Conservation (phyloP, 192 early-diverging fungal genomes). For the Coemansia sp. region DNA sequence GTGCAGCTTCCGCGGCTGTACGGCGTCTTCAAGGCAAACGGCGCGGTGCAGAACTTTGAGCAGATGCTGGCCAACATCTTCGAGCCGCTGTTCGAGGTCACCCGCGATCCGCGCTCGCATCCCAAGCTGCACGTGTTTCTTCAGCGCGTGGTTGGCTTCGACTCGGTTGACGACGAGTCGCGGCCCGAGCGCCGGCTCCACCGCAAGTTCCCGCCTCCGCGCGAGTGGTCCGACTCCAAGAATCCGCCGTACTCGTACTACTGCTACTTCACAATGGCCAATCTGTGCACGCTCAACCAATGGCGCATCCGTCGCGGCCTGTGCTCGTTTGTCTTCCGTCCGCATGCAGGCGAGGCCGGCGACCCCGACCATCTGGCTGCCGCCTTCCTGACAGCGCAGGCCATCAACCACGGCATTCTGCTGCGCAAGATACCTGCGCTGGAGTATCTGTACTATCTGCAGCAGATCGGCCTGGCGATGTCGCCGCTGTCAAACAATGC, state of each 20-base stretch:
- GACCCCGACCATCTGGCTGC: conserved; percentile 92
- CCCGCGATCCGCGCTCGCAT: conserved; percentile 78
- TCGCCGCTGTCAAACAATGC: conserved; percentile 97
- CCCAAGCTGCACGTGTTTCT: conserved; percentile 92
- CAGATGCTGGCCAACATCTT: conserved; percentile 82
- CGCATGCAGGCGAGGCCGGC: conserved; percentile 94
- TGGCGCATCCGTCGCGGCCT: conserved; percentile 74
- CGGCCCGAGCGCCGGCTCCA: conserved; percentile 82
- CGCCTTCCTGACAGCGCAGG: conserved; percentile 82
- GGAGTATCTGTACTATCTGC: conserved; percentile 93
- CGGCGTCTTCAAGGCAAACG: conserved; percentile 74
- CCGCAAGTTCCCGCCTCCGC: conserved; percentile 75
- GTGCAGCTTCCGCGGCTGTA: conserved; percentile 93
- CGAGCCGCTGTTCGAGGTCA: conserved; percentile 90
- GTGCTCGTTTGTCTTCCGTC: conserved; percentile 92
- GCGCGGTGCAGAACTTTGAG: conserved; percentile 69
- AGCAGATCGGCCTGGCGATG: conserved; percentile 97
- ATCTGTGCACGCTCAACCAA: conserved; percentile 78
- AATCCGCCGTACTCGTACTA: conserved; percentile 97
- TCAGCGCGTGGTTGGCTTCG: conserved; percentile 93
- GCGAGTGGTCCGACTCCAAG: conserved; percentile 56
- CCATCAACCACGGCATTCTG: conserved; percentile 91
- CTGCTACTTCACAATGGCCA: conserved; percentile 89
- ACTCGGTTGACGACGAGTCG: conserved; percentile 93
- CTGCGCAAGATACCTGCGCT: conserved; percentile 92